Evolutionary conservation across 495 filamentous ascomycete genomes (phyloP).

Genomic region (Tuber umbilicatum): DNA sequence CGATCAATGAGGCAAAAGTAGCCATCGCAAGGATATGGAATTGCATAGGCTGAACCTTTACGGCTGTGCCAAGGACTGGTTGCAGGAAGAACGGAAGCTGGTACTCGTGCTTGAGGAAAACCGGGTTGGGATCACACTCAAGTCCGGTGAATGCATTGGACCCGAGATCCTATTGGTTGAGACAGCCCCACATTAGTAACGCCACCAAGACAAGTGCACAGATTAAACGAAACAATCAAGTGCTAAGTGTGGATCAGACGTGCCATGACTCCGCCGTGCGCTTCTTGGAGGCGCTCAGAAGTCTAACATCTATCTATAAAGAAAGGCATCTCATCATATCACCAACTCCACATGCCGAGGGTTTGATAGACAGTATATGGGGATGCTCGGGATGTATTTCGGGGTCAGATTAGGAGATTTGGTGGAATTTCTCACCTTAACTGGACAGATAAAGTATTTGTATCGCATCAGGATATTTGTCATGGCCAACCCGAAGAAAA

Average conservation of each 20-base stretch:
- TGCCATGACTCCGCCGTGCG: slow-evolving; percentile 23
- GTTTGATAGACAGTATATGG: neutral
- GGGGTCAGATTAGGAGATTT: neutral
- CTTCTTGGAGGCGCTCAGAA: slow-evolving; percentile 30
- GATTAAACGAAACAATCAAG: neutral
- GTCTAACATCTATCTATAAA: slow-evolving; percentile 41
- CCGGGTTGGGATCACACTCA: slow-evolving; percentile 85
- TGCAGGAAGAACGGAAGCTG: slow-evolving; percentile 62
- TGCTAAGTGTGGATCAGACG: slow-evolving; percentile 24
- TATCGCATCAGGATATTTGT: slow-evolving; percentile 84
- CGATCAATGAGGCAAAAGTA: slow-evolving; percentile 92
- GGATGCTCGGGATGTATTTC: neutral
- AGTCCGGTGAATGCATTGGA: slow-evolving; percentile 88
- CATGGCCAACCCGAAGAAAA: slow-evolving; percentile 73
- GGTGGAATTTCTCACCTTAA: slow-evolving; percentile 55
- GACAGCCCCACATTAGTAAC: slow-evolving; percentile 29
- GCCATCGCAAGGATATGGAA: slow-evolving; percentile 88
- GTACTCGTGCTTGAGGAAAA: slow-evolving; percentile 75
- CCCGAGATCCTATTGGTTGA: slow-evolving; percentile 63
- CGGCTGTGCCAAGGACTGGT: slow-evolving; percentile 52
- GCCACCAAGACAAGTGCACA: neutral
- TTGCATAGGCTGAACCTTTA: slow-evolving; percentile 74
- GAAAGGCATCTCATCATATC: slow-evolving; percentile 32
- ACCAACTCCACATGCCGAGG: neutral
- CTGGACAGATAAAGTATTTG: slow-evolving; percentile 97